phyloP scores from a whole-genome alignment of 176 grass and related monocot species.

The Poa pratensis region DNA sequence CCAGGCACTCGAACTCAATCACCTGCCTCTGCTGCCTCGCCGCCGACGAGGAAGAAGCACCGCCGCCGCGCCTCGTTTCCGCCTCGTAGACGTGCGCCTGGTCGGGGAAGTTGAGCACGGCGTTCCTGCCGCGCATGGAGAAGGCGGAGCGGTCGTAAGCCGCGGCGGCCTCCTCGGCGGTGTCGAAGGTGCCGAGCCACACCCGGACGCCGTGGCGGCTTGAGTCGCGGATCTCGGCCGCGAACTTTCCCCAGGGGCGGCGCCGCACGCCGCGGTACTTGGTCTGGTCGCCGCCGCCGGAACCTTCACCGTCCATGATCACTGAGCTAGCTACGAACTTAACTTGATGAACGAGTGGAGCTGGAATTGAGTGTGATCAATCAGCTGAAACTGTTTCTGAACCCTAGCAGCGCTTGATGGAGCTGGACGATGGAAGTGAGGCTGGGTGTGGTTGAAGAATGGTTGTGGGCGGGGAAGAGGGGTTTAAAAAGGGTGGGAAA shows the following conservation, averaged over 20 bases:
- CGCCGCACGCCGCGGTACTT: constrained; percentile 81
- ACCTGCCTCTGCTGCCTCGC: constrained; percentile 41
- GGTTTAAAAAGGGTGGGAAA: constrained; percentile 27
- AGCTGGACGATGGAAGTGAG: not conserved
- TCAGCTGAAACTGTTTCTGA: no score
- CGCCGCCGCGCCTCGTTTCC: not conserved
- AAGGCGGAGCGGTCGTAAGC: constrained; percentile 82
- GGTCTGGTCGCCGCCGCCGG: constrained; percentile 48
- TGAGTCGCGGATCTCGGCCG: constrained; percentile 90
- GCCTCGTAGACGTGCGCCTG: constrained; percentile 50
- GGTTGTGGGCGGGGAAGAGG: not conserved
- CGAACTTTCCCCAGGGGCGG: constrained; percentile 77
- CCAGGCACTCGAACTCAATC: constrained; percentile 68
- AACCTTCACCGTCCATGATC: constrained; percentile 32
- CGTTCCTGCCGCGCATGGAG: constrained; percentile 74
- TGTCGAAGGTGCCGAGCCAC: constrained; percentile 86
- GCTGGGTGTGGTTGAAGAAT: not conserved
- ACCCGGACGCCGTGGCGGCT: constrained; percentile 72
- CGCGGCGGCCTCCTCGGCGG: constrained; percentile 77
- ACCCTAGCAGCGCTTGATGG: no score
- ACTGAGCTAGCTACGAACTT: not conserved
- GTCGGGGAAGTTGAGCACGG: constrained; percentile 87
- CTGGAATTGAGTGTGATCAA: not conserved
- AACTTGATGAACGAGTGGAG: no score
- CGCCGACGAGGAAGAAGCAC: constrained; percentile 7